These are phyloP conservation scores for Aureobasidium sp. DNA, from an alignment of 2,329 filamentous ascomycete genomes.

Conservation along the genomic window DNA sequence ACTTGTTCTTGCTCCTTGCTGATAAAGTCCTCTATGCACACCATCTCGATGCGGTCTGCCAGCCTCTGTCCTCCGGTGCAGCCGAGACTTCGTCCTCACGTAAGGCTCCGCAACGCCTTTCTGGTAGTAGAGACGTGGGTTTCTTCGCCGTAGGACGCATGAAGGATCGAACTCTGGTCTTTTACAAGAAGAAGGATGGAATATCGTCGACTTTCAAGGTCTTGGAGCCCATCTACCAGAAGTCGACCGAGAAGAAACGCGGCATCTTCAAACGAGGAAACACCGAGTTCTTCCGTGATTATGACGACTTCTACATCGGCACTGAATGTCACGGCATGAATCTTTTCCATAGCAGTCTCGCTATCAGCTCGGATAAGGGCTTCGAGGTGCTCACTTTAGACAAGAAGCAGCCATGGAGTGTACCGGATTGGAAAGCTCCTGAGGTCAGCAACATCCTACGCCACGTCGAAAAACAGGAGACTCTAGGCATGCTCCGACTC, in stretches of 20 bases:
- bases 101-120: constrained; percentile 84
- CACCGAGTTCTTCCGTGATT: constrained; percentile 95
- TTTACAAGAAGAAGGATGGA: constrained; percentile 94
- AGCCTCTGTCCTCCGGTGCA: constrained; percentile 43
- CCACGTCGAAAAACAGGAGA: constrained; percentile 73
- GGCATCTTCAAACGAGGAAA: constrained; percentile 62
- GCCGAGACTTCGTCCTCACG: constrained; percentile 47
- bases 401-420: constrained; percentile 91
- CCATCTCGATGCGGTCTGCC: constrained; percentile 75
- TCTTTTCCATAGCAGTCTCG: constrained; percentile 88
- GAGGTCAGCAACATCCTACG: constrained; percentile 77
- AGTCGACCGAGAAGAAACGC: constrained; percentile 74
- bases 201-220: constrained; percentile 92
- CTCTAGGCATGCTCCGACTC: constrained; percentile 92
- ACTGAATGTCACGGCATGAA: constrained; percentile 92
- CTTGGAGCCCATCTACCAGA: constrained; percentile 89
- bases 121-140: constrained; percentile 79
- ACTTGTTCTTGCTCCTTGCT: constrained; percentile 80
- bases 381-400: constrained; percentile 95
- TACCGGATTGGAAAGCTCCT: constrained; percentile 74
- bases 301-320: constrained; percentile 97
- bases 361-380: constrained; percentile 82
- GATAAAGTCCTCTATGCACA: constrained; percentile 90
- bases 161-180: constrained; percentile 90
- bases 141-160: constrained; percentile 95